A percentile compares a stretch with the other conserved stretches of the same genome.
phyloP scores from a whole-genome alignment of 225 moss, liverwort and hornwort genomes.

The Physcomitrium patens region DNA sequence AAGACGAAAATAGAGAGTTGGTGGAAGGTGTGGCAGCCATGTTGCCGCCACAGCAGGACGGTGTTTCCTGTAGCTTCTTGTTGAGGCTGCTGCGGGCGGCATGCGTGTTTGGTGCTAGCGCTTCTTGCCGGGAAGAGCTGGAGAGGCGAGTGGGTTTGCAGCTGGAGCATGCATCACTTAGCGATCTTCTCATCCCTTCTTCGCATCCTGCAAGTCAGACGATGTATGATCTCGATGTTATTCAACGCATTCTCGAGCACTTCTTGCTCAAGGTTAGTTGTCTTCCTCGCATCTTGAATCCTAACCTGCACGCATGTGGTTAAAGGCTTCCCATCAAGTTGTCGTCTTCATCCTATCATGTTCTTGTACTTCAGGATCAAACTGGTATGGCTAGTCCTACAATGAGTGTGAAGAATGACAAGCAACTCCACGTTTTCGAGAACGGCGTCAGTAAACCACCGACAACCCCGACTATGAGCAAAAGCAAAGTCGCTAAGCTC shows the following conservation, averaged over 20 bases:
- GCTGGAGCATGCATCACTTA: constrained; percentile 86
- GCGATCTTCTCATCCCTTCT: constrained; percentile 82
- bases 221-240: constrained; percentile 80
- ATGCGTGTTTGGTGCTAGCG: constrained; percentile 61
- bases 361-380: constrained; percentile 46
- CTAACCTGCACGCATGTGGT: neutral
- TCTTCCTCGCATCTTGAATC: neutral
- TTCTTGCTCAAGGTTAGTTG: constrained; percentile 74
- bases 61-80: constrained; percentile 78
- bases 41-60: constrained; percentile 77
- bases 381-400: constrained; percentile 46
- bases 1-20: constrained; percentile 49
- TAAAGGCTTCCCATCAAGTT: neutral
- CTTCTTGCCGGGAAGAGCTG: constrained; percentile 58
- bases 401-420: constrained; percentile 44
- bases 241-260: constrained; percentile 84
- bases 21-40: constrained; percentile 71
- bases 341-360: constrained; percentile 5
- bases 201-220: constrained; percentile 54
- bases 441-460: constrained; percentile 41
- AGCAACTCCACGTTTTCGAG: constrained; percentile 51
- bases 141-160: constrained; percentile 81
- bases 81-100: constrained; percentile 77
- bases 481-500: constrained; percentile 86
- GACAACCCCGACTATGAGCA: constrained; percentile 52